phyloP scores from a whole-genome alignment of 1,284 basidiomycete species.

The Ceratobasidium sp. region DNA sequence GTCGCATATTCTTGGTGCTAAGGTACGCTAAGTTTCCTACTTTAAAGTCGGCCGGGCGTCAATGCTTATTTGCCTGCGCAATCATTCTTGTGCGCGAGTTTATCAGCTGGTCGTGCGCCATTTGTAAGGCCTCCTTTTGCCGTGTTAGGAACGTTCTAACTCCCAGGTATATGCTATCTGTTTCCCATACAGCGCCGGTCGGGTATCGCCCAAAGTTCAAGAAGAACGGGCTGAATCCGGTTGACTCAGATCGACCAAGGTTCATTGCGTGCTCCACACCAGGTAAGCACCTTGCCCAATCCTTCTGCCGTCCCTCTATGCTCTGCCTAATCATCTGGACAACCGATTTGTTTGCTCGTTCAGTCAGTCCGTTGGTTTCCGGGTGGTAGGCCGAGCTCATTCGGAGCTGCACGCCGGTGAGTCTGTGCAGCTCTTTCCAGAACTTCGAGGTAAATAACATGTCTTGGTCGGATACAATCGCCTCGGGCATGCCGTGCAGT shows the following conservation, averaged over 20 bases:
- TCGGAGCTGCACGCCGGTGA: slow-evolving; percentile 49
- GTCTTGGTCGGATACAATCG: slow-evolving; percentile 55
- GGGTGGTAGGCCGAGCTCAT: slow-evolving; percentile 58
- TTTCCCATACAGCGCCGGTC: slow-evolving; percentile 46
- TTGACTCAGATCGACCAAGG: slow-evolving; percentile 45
- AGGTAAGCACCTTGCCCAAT: slow-evolving; percentile 52
- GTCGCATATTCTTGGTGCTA: slow-evolving; percentile 46
- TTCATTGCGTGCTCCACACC: slow-evolving; percentile 53
- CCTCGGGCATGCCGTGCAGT: slow-evolving; percentile 52
- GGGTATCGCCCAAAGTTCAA: slow-evolving; percentile 48
- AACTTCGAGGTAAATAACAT: slow-evolving; percentile 54
- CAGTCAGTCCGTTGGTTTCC: slow-evolving; percentile 54
- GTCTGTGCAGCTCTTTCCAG: slow-evolving; percentile 52
- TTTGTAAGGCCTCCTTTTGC: slow-evolving; percentile 46
- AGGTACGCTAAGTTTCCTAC: slow-evolving; percentile 45
- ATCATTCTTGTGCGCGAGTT: slow-evolving; percentile 46
- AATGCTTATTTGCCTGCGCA: slow-evolving; percentile 47
- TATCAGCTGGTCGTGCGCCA: slow-evolving; percentile 49
- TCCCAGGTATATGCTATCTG: slow-evolving; percentile 44
- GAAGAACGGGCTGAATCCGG: slow-evolving; percentile 50
- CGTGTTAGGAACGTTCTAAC: slow-evolving; percentile 45
- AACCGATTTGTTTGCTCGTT: slow-evolving; percentile 52
- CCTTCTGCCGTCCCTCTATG: slow-evolving; percentile 48
- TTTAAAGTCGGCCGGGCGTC: slow-evolving; percentile 12
- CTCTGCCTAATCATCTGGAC: slow-evolving; percentile 52